Evolutionary conservation across 2,329 filamentous ascomycete genomes (phyloP).

Genomic region (Coniochaeta ligniaria): DNA sequence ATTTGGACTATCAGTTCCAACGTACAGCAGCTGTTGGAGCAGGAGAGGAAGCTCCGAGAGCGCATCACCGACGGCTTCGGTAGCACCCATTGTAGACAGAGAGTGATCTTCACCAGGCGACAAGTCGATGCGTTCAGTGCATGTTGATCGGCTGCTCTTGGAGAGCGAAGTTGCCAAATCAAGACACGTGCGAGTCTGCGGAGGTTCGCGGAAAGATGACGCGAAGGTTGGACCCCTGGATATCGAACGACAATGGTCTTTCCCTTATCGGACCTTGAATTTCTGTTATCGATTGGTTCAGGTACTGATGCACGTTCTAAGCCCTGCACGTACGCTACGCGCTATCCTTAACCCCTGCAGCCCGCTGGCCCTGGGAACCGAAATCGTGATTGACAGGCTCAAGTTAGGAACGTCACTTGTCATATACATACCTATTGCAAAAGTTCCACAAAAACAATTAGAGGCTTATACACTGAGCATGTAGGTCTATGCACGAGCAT

Average conservation of each 20-base stretch:
- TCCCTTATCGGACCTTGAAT: neutral
- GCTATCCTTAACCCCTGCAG: too few species aligned
- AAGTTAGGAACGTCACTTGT: too few species aligned
- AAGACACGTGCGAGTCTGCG: neutral
- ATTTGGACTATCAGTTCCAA: neutral
- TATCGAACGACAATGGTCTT: neutral
- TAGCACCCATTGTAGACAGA: neutral
- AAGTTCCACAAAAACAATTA: too few species aligned
- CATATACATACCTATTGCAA: too few species aligned
- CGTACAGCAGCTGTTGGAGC: neutral
- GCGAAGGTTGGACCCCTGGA: neutral
- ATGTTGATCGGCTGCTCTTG: neutral
- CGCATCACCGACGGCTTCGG: neutral
- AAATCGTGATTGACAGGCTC: neutral
- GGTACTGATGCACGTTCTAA: too few species aligned
- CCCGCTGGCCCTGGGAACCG: neutral
- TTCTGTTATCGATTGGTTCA: neutral
- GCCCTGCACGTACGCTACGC: neutral
- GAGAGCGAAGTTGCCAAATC: neutral
- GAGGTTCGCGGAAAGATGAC: neutral
- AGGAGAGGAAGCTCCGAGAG: neutral
- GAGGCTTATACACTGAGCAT: too few species aligned
- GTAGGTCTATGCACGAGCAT: too few species aligned
- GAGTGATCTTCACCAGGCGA: neutral
- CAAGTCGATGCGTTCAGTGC: neutral